phyloP scores from a whole-genome alignment of 148 eudicot genomes.

The Pouteria glomerata region DNA sequence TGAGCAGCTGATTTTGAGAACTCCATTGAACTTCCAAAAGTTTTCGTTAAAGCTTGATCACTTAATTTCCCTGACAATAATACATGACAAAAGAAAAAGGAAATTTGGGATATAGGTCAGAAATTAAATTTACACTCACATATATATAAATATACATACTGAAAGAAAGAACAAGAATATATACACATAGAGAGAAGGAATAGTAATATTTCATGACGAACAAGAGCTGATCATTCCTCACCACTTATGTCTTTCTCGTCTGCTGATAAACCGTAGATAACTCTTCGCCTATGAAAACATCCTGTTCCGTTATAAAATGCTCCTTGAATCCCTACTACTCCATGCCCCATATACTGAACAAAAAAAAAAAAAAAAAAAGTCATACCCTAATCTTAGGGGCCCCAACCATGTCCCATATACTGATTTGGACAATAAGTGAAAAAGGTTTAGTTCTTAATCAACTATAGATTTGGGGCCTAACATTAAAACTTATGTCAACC shows the following conservation, averaged over 20 bases:
- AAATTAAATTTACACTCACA: not conserved
- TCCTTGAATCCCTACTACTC: slow-evolving; percentile 28
- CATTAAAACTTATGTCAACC: no score
- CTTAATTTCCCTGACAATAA: slow-evolving; percentile 10
- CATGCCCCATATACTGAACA: slow-evolving; percentile 5
- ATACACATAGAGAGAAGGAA: no score
- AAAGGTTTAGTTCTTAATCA: no score
- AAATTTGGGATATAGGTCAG: not conserved
- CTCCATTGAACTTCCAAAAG: slow-evolving; percentile 22
- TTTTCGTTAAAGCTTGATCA: slow-evolving; percentile 10
- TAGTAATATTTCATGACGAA: not conserved
- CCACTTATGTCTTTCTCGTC: slow-evolving; percentile 12
- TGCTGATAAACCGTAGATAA: slow-evolving; percentile 31
- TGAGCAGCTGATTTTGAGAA: slow-evolving; percentile 21
- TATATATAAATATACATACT: no score
- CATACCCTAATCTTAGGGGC: no score
- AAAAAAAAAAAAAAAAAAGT: not conserved
- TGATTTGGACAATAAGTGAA: no score
- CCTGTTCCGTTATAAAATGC: slow-evolving; percentile 28
- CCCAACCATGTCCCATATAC: not conserved
- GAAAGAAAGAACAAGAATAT: no score
- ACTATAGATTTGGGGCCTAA: no score
- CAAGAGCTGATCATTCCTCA: not conserved
- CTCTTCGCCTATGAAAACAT: slow-evolving; percentile 35
- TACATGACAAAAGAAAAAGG: not conserved